phyloP scores from a whole-genome alignment of 73 alveolate genomes.

The Paramecium caudatum region DNA sequence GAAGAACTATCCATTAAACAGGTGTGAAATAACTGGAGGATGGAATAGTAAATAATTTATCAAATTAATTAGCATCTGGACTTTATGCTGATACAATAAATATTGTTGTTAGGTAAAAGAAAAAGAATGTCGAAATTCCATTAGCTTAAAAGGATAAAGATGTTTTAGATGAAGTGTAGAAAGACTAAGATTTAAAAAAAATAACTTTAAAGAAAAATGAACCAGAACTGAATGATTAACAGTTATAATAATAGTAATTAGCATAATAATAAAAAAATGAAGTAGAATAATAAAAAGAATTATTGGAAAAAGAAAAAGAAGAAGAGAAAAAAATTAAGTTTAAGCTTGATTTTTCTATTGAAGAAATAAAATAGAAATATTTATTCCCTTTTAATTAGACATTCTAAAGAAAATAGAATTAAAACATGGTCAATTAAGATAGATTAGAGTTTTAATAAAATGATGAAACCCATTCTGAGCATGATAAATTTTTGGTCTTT shows the following conservation, averaged over 20 bases:
- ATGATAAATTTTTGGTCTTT: constrained; percentile 52
- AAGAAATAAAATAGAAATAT: constrained; percentile 27
- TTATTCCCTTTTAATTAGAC: constrained; percentile 54
- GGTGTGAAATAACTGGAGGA: constrained; percentile 63
- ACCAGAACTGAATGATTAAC: not conserved
- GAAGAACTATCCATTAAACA: constrained; percentile 56
- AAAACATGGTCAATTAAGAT: constrained; percentile 21
- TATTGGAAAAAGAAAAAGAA: constrained; percentile 19
- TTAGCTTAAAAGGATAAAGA: not conserved
- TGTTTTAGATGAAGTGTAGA: not conserved
- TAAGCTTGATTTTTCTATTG: constrained; percentile 29
- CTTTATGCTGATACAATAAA: constrained; percentile 62
- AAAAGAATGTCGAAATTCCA: not conserved
- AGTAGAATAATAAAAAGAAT: constrained; percentile 36
- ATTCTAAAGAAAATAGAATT: constrained; percentile 12
- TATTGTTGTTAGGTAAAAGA: constrained; percentile 50
- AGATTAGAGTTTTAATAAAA: constrained; percentile 53
- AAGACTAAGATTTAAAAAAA: constrained; percentile 40
- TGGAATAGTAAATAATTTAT: constrained; percentile 52
- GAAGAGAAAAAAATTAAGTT: constrained; percentile 57
- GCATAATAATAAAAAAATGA: constrained; percentile 17
- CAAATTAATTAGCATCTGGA: constrained; percentile 59
- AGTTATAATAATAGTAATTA: not conserved
- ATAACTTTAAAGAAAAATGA: not conserved
- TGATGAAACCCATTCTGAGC: constrained; percentile 67